These are phyloP conservation scores for Salvia splendens DNA, from an alignment of 257 asterid genomes.

Conservation along the genomic window DNA sequence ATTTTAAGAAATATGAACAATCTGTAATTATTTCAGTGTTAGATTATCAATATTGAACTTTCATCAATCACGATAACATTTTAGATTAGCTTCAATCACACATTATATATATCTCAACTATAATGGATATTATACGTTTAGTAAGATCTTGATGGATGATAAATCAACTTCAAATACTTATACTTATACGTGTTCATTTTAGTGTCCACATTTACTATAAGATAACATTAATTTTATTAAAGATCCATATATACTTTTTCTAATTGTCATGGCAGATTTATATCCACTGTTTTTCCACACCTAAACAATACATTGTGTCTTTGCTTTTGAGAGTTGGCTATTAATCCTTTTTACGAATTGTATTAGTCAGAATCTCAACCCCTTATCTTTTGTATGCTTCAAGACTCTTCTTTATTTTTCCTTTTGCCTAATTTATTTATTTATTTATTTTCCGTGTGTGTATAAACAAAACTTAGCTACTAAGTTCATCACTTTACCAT, in stretches of 20 bases:
- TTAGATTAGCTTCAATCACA: too few species aligned
- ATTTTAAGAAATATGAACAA: too few species aligned
- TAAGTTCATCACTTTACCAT: slow-evolving; percentile 43
- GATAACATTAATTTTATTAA: not conserved
- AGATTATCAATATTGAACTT: too few species aligned
- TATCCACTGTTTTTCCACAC: slow-evolving; percentile 32
- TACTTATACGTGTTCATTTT: not conserved
- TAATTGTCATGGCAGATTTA: slow-evolving; percentile 33
- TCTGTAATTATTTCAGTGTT: too few species aligned
- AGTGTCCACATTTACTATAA: not conserved
- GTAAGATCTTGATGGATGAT: not conserved
- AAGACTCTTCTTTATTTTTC: slow-evolving; percentile 31
- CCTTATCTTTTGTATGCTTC: slow-evolving; percentile 48
- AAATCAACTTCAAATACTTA: not conserved
- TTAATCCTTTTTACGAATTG: slow-evolving; percentile 44
- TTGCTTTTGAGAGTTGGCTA: slow-evolving; percentile 38
- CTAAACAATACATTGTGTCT: slow-evolving; percentile 29
- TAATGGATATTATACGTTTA: not conserved
- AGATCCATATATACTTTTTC: not conserved
- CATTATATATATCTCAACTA: not conserved
- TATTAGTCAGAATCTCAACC: slow-evolving; percentile 63
- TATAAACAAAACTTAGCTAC: slow-evolving; percentile 48
- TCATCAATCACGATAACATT: too few species aligned
- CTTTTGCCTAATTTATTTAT: not conserved
- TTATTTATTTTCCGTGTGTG: slow-evolving; percentile 34